Percentiles rank a stretch among this genome's conserved stretches.
These are phyloP conservation scores for Fusarium falciforme DNA, from an alignment of 2,329 filamentous ascomycete genomes.

Conservation along the genomic window DNA sequence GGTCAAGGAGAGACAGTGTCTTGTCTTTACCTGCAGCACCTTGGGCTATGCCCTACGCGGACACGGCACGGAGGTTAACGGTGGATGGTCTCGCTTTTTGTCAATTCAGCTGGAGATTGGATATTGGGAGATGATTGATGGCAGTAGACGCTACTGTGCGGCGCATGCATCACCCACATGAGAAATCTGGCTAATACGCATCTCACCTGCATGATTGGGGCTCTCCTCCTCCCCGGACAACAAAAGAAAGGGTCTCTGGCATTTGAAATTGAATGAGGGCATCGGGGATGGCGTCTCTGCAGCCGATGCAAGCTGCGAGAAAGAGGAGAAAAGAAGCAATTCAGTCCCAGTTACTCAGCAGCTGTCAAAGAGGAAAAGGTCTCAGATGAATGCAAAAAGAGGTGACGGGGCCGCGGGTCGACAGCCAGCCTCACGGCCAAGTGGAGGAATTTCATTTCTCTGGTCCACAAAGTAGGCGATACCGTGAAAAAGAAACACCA, in stretches of 20 bases:
- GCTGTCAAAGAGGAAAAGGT: background rate
- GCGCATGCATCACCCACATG: conserved; percentile 34
- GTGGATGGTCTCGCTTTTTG: conserved; percentile 1
- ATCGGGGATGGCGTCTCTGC: conserved; percentile 20
- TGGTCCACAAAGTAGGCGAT: background rate
- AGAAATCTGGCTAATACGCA: conserved; percentile 4
- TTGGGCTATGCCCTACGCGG: background rate
- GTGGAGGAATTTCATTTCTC: conserved; percentile 17
- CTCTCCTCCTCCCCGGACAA: conserved; percentile 7
- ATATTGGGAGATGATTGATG: conserved; percentile 19
- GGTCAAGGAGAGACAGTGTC: conserved; percentile 1
- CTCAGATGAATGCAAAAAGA: background rate
- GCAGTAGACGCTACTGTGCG: conserved; percentile 22
- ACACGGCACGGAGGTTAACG: background rate
- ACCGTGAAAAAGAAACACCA: background rate
- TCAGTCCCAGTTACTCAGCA: background rate
- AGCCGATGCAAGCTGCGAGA: background rate
- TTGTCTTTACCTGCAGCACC: background rate
- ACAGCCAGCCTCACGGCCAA: conserved; percentile 10
- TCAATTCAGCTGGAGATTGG: conserved; percentile 22
- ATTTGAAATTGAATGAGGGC: conserved; percentile 16
- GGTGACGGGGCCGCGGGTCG: background rate
- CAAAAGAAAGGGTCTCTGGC: background rate
- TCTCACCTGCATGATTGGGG: conserved; percentile 31
- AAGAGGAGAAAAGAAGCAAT: conserved; percentile 1